These are phyloP conservation scores for Leccinum sublutescens DNA, from an alignment of 768 basidiomycete species.

Conservation along the genomic window DNA sequence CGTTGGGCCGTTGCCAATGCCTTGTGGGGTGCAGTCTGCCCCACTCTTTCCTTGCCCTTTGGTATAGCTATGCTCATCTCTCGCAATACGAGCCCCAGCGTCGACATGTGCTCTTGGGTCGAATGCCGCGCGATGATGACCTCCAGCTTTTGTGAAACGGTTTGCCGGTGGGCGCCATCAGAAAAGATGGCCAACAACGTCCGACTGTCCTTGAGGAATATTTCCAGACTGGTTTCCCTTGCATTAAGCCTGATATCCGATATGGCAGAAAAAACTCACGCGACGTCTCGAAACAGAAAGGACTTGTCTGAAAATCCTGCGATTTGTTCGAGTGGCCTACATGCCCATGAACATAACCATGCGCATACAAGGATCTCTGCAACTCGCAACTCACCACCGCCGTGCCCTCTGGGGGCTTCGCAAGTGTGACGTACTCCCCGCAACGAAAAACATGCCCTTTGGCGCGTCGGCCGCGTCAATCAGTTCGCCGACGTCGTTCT, in stretches of 20 bases:
- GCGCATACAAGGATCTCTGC: not conserved
- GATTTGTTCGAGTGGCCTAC: constrained; percentile 78
- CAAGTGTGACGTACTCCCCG: constrained; percentile 80
- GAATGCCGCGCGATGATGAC: constrained; percentile 43
- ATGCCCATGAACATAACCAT: not conserved
- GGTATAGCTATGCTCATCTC: constrained; percentile 30
- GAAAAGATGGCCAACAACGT: constrained; percentile 83
- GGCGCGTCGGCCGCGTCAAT: constrained; percentile 88
- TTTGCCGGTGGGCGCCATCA: constrained; percentile 61
- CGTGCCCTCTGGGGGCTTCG: constrained; percentile 78
- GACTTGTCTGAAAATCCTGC: constrained; percentile 75
- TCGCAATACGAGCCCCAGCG: constrained; percentile 48
- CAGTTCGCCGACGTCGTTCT: constrained; percentile 83
- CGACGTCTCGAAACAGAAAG: constrained; percentile 90
- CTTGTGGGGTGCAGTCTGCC: constrained; percentile 18
- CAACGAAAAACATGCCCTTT: constrained; percentile 74
- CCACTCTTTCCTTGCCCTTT: constrained; percentile 18
- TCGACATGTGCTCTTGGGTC: constrained; percentile 39
- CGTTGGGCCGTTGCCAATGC: constrained; percentile 70
- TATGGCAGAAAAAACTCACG: constrained; percentile 47
- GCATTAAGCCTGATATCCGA: not conserved
- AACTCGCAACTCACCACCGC: constrained; percentile 58
- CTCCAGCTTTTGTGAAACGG: constrained; percentile 53
- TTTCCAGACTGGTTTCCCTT: constrained; percentile 59
- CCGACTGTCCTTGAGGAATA: constrained; percentile 91